Base-by-base conservation (phyloP, 495 filamentous ascomycete genomes). In the Hypomontagnella submonticulosa region DNA sequence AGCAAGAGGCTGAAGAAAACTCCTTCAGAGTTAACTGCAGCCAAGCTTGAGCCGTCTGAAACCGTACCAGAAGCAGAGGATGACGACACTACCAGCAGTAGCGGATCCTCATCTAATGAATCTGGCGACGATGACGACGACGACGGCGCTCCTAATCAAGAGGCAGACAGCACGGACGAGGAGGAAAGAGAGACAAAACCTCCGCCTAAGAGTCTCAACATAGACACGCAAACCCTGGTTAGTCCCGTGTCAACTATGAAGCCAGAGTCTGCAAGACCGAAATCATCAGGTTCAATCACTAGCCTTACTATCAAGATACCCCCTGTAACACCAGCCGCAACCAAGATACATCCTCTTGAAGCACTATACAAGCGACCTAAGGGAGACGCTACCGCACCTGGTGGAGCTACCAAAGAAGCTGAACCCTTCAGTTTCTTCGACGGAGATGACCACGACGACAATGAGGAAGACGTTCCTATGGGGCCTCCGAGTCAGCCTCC, bases 291-390 rank as follows among this genome's bases (percentile, higher is more conserved):
- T 7, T 81, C 81, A 11, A 42, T 67, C 11, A 75, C 69, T 13
- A 82, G 71, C 50, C 73, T 87, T 9, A 79, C 75, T 7, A 84
- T 87, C 73, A 80, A 77, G 55, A 87, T 87, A 15, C 71, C 67
- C n/a, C 69, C 76, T 6, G 61, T 75, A 32, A 79, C 77, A 10
- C 77, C 73, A 7, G 70, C 66, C 12, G 63, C 71, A 9, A 53
- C 74, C 67, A 88, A 90, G 63, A 80, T 95, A 10, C 92, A 97
- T 65, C 93, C 93, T 0, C 79, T 97, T 9, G 93, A 97, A 78
- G 90, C 92, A 0, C 84, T 97, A 6, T 97, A 93, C 81, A 97
- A 97, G 71, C 86, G 86, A 9, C 81, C 88, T 1, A 75, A 83
- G 18, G 75, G 81, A 1, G 70, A 70, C 43, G 71, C 75, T 2